phyloP scores from a whole-genome alignment of 1,139 yeast species.

The Debaryomyces coudertii region DNA sequence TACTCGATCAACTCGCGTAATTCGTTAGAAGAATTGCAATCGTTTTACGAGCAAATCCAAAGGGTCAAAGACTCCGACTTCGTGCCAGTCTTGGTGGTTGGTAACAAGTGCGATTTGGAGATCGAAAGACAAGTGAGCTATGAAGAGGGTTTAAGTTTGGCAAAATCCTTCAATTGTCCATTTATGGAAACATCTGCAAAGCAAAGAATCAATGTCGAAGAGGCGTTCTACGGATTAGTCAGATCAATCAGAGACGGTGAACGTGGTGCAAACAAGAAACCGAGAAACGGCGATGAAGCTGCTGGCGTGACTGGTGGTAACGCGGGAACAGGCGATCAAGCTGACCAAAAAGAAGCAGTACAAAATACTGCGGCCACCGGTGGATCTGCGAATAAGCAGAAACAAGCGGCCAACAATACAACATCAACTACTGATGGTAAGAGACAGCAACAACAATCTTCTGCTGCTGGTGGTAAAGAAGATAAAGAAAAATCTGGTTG shows the following conservation, averaged over 20 bases:
- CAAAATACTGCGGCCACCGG: constrained; percentile 15
- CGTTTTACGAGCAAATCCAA: constrained; percentile 80
- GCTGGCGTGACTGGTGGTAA: constrained; percentile 11
- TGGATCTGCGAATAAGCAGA: not conserved
- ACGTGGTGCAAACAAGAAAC: constrained; percentile 13
- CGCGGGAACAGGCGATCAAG: constrained; percentile 8
- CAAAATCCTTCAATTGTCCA: constrained; percentile 72
- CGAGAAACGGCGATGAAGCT: constrained; percentile 14
- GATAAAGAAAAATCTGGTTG: constrained; percentile 48
- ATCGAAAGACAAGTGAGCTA: constrained; percentile 80
- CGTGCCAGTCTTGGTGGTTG: constrained; percentile 75
- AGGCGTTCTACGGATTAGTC: constrained; percentile 79
- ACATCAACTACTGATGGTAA: constrained; percentile 12
- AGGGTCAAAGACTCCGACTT: constrained; percentile 80
- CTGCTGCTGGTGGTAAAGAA: constrained; percentile 18
- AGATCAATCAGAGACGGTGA: constrained; percentile 50
- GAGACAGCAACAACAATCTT: constrained; percentile 22
- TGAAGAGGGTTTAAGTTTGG: constrained; percentile 81
- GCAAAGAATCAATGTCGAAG: constrained; percentile 91
- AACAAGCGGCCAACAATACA: constrained; percentile 5
- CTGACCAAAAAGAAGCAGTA: constrained; percentile 4
- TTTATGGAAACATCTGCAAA: constrained; percentile 94
- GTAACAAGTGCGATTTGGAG: constrained; percentile 62
- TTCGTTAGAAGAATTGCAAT: constrained; percentile 76
- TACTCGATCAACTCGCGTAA: constrained; percentile 81